Evolutionary conservation across 352 stramenopile genomes (phyloP).

Genomic region (Globisporangium iwayamae): DNA sequence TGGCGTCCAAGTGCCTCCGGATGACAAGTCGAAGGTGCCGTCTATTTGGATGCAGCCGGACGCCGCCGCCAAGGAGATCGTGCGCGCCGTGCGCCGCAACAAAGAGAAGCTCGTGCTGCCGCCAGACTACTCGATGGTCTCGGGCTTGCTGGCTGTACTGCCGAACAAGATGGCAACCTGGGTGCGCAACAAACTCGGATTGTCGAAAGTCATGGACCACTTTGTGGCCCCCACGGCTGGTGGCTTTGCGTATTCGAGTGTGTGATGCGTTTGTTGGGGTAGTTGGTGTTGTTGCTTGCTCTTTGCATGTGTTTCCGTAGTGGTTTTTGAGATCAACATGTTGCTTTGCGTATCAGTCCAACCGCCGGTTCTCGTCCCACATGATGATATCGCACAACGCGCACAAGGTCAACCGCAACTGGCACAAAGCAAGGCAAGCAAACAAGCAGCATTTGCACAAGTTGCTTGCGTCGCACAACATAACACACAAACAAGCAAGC

Average conservation of each 20-base stretch:
- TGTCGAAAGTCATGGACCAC: slow-evolving; percentile 18
- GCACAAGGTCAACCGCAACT: neutral
- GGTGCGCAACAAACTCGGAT: slow-evolving; percentile 14
- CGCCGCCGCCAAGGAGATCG: slow-evolving; percentile 14
- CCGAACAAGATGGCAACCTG: slow-evolving; percentile 9
- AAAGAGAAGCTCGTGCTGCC: slow-evolving; percentile 18
- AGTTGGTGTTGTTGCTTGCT: neutral
- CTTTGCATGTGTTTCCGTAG: neutral
- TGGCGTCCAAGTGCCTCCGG: neutral
- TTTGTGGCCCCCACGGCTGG: slow-evolving; percentile 4
- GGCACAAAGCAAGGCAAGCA: neutral
- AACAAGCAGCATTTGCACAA: neutral
- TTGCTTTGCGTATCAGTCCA: neutral
- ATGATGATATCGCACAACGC: neutral
- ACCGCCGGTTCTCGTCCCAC: slow-evolving; percentile 2
- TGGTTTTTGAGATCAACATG: neutral
- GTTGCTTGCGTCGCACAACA: neutral
- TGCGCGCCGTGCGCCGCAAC: slow-evolving; percentile 13
- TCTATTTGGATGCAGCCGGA: slow-evolving; percentile 18
- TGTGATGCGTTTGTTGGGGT: neutral
- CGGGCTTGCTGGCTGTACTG: slow-evolving; percentile 8
- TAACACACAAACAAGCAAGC: neutral
- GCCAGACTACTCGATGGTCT: slow-evolving; percentile 12
- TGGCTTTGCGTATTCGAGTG: neutral
- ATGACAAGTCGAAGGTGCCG: neutral